phyloP scores from a whole-genome alignment of 345 rosid species.

The Combretum micranthum region DNA sequence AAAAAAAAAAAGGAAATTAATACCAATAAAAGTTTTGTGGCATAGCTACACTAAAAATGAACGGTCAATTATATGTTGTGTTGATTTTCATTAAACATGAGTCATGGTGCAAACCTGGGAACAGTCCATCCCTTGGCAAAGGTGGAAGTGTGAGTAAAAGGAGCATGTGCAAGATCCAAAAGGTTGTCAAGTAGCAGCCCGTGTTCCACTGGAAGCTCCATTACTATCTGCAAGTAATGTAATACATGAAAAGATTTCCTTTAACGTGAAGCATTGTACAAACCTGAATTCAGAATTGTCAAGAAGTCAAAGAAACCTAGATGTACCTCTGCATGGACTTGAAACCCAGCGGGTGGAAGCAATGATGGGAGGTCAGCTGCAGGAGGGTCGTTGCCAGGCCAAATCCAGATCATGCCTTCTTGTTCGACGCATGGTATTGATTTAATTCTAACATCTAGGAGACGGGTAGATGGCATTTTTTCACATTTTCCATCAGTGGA shows the following conservation, averaged over 20 bases:
- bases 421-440: conserved; percentile 85
- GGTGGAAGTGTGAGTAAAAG: conserved; percentile 94
- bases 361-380: conserved; percentile 63
- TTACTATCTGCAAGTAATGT: conserved; percentile 53
- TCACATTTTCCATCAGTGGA: conserved; percentile 88
- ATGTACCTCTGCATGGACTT: conserved; percentile 89
- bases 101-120: conserved; percentile 57
- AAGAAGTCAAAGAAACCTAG: neutral
- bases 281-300: too few species aligned
- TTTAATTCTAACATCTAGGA: conserved; percentile 59
- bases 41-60: too few species aligned
- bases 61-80: too few species aligned
- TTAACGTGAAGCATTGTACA: too few species aligned
- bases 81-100: too few species aligned
- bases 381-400: conserved; percentile 93
- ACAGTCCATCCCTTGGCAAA: conserved; percentile 98
- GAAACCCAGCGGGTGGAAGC: conserved; percentile 82
- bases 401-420: conserved; percentile 97
- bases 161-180: conserved; percentile 96
- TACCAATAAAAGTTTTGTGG: neutral
- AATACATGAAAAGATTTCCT: too few species aligned
- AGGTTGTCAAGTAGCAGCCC: conserved; percentile 94
- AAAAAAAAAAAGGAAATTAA: neutral
- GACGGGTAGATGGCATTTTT: conserved; percentile 88
- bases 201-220: conserved; percentile 98